Percentiles rank a stretch among this genome's conserved stretches.
phyloP scores from a whole-genome alignment of 2,329 filamentous ascomycete genomes.

The Fusarium sp. region DNA sequence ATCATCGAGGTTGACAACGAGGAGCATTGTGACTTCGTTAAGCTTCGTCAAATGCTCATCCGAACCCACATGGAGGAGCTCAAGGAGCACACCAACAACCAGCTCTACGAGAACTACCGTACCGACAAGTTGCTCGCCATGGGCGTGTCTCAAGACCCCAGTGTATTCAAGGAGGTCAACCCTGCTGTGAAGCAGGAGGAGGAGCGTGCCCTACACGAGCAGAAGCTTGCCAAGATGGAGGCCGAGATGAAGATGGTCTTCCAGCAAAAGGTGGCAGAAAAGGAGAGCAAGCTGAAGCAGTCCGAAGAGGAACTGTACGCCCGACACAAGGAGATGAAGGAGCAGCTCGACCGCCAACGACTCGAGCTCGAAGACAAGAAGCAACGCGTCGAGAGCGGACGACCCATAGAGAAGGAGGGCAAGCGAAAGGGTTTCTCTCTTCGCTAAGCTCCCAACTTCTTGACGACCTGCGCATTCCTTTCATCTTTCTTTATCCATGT shows the following conservation, averaged over 20 bases:
- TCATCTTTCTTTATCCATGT: conserved; percentile 63
- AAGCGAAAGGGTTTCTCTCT: conserved; percentile 99
- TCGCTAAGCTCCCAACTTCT: conserved; percentile 70
- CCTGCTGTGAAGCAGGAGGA: conserved; percentile 99
- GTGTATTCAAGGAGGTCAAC: conserved; percentile 99
- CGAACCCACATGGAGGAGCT: conserved; percentile 99
- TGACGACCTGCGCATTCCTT: conserved; percentile 41
- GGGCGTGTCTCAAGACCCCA: conserved; percentile 98
- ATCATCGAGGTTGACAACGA: conserved; percentile 99
- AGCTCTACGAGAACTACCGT: conserved; percentile 99
- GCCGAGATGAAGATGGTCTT: conserved; percentile 99
- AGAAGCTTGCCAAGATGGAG: conserved; percentile 99
- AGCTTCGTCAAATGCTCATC: conserved; percentile 99
- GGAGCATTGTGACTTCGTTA: conserved; percentile 99
- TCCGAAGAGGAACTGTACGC: conserved; percentile 99
- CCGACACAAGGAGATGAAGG: conserved; percentile 99
- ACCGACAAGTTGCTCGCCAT: conserved; percentile 99
- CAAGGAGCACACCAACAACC: conserved; percentile 99
- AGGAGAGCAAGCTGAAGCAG: conserved; percentile 99
- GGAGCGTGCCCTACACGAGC: conserved; percentile 96
- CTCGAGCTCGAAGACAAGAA: conserved; percentile 99
- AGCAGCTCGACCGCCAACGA: conserved; percentile 95
- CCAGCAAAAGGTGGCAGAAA: conserved; percentile 99
- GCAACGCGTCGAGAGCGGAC: conserved; percentile 89
- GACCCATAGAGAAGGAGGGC: conserved; percentile 96